Conservation (phyloP, 768 basidiomycete genomes). For the Tulasnella sp. region DNA sequence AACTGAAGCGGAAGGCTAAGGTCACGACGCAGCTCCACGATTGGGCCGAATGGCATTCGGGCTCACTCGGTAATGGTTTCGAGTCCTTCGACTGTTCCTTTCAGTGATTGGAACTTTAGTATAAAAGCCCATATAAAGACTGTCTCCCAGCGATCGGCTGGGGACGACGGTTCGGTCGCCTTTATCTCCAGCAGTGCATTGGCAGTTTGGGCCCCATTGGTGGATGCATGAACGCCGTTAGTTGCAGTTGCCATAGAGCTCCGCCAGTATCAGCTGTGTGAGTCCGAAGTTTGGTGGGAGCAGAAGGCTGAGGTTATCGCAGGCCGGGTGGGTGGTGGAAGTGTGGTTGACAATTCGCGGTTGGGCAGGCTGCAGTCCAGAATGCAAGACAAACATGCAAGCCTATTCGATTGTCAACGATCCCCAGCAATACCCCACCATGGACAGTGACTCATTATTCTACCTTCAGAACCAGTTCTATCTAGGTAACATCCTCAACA, state of each 20-base stretch:
- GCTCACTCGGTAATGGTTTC: conserved; percentile 82
- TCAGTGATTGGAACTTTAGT: conserved; percentile 73
- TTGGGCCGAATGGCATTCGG: conserved; percentile 3
- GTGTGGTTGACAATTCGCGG: conserved; percentile 16
- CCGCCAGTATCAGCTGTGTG: conserved; percentile 9
- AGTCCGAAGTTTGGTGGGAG: conserved; percentile 12
- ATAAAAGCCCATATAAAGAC: conserved; percentile 84
- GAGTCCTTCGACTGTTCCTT: conserved; percentile 70
- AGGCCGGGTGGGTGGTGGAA: conserved; percentile 15
- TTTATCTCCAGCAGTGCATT: conserved; percentile 33
- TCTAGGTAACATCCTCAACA: conserved; percentile 47
- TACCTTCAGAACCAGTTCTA: conserved; percentile 72
- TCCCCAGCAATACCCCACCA: conserved; percentile 14
- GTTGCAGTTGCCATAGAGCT: conserved; percentile 10
- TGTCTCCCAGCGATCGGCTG: conserved; percentile 80
- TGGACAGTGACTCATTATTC: conserved; percentile 45
- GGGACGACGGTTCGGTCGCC: conserved; percentile 35
- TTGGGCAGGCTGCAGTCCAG: conserved; percentile 14
- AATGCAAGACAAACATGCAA: conserved; percentile 14
- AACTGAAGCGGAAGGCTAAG: conserved; percentile 44
- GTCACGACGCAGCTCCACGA: neutral
- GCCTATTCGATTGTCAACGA: conserved; percentile 17
- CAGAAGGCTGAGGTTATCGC: conserved; percentile 9
- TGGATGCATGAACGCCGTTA: neutral
- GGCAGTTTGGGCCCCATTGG: conserved; percentile 27